Conservation (phyloP, 129 eudicot genomes). For the Gnaphalium uliginosum region DNA sequence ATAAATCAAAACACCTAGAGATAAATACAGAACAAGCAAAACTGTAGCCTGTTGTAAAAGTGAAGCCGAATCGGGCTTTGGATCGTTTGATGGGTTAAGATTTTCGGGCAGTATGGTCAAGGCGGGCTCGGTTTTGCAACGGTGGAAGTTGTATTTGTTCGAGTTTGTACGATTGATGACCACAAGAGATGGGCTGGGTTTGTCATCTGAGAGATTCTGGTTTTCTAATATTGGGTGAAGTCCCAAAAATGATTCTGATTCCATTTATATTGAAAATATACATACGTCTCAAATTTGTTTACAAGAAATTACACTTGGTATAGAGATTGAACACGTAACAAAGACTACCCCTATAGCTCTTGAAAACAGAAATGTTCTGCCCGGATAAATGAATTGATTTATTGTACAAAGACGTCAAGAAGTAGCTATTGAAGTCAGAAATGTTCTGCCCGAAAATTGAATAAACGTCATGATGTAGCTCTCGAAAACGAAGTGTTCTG, state of each 20-base stretch:
- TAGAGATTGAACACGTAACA: no score
- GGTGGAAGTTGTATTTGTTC: constrained; percentile 25
- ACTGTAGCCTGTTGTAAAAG: constrained; percentile 45
- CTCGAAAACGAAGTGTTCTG: no score
- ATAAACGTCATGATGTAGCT: no score
- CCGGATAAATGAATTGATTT: no score
- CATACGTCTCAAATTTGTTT: no score
- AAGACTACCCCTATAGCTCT: no score
- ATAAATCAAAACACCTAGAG: constrained; percentile 49
- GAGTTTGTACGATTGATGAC: constrained; percentile 1
- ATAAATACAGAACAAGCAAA: constrained; percentile 43
- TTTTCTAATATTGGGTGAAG: background rate
- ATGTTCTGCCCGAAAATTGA: background rate
- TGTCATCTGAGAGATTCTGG: constrained; percentile 6
- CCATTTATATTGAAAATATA: constrained; percentile 21
- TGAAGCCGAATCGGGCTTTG: constrained; percentile 37
- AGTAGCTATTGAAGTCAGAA: no score
- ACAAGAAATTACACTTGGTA: no score
- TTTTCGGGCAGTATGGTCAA: constrained; percentile 34
- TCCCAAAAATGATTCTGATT: constrained; percentile 30
- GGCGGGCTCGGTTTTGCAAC: constrained; percentile 55
- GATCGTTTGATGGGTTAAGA: background rate
- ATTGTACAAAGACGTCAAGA: no score
- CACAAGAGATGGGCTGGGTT: constrained; percentile 15
- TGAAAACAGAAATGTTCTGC: no score